These are phyloP conservation scores for Onygenales sp. DNA, from an alignment of 2,329 filamentous ascomycete genomes.

Conservation along the genomic window DNA sequence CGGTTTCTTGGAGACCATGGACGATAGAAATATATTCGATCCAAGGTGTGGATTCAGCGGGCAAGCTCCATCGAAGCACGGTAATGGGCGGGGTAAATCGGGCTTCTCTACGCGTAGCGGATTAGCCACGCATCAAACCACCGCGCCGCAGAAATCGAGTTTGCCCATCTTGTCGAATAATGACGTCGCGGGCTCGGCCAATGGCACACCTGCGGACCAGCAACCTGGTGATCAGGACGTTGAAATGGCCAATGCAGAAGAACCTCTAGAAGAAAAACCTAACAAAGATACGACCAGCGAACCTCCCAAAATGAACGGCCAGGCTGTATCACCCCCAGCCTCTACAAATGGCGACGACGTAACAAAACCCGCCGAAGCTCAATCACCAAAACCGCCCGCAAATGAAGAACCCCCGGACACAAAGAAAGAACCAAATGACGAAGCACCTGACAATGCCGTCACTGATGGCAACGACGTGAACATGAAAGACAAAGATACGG, in stretches of 20 bases:
- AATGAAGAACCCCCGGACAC: neutral
- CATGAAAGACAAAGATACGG: slow-evolving; percentile 11
- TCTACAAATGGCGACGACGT: slow-evolving; percentile 5
- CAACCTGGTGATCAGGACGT: slow-evolving; percentile 17
- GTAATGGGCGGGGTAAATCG: slow-evolving; percentile 9
- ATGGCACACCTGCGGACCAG: neutral
- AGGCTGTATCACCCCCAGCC: neutral
- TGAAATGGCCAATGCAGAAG: slow-evolving; percentile 24
- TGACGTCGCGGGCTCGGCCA: slow-evolving; percentile 3
- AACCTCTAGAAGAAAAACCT: neutral
- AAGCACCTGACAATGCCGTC: neutral
- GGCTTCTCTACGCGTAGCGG: slow-evolving; percentile 8
- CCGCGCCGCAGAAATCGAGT: neutral
- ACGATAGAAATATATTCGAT: slow-evolving; percentile 41
- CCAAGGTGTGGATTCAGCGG: slow-evolving; percentile 13
- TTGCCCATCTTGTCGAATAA: neutral
- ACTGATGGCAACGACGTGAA: slow-evolving; percentile 8
- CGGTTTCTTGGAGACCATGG: slow-evolving; percentile 41
- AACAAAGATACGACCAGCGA: neutral
- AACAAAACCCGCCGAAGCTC: neutral
- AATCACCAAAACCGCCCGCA: neutral
- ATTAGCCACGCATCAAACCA: slow-evolving; percentile 7
- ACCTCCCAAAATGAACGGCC: neutral
- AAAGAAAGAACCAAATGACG: neutral
- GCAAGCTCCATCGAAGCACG: neutral